Percentiles rank a stretch among this genome's conserved stretches.
Evolutionary conservation across 2,329 filamentous ascomycete species (phyloP).

Genomic region (Elsinoe arachidis): DNA sequence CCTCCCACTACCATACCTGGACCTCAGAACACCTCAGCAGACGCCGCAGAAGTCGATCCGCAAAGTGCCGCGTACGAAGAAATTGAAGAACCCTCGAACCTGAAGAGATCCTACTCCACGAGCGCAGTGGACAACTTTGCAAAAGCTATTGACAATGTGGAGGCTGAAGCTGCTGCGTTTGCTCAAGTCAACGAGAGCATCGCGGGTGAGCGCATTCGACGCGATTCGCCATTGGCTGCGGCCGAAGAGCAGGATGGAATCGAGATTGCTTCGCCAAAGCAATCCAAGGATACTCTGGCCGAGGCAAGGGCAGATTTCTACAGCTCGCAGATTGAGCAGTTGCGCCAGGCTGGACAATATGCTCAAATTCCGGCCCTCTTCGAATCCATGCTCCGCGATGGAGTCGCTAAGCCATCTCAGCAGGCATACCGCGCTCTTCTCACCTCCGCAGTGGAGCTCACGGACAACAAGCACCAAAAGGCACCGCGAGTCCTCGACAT

Average conservation of each 20-base stretch:
- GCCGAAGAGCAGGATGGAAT: slow-evolving; percentile 27
- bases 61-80: slow-evolving; percentile 31
- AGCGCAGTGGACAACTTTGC: slow-evolving; percentile 53
- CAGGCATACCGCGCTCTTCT: slow-evolving; percentile 89
- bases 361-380: slow-evolving; percentile 85
- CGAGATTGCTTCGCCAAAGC: not conserved
- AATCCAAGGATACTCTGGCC: not conserved
- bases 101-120: slow-evolving; percentile 45
- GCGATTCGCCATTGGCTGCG: slow-evolving; percentile 32
- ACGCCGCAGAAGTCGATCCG: slow-evolving; percentile 26
- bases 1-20: slow-evolving; percentile 35
- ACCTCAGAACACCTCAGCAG: slow-evolving; percentile 20
- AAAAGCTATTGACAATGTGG: slow-evolving; percentile 41
- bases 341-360: slow-evolving; percentile 65
- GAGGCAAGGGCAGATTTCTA: not conserved
- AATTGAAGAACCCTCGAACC: slow-evolving; percentile 19
- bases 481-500: slow-evolving; percentile 89
- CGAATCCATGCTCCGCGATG: slow-evolving; percentile 76
- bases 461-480: slow-evolving; percentile 68
- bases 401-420: slow-evolving; percentile 69
- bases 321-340: slow-evolving; percentile 55
- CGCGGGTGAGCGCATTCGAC: slow-evolving; percentile 63
- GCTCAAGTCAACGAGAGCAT: slow-evolving; percentile 81
- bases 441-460: slow-evolving; percentile 73
- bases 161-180: slow-evolving; percentile 48